Conservation (phyloP, 345 rosid species). For the Citrus trifoliata region DNA sequence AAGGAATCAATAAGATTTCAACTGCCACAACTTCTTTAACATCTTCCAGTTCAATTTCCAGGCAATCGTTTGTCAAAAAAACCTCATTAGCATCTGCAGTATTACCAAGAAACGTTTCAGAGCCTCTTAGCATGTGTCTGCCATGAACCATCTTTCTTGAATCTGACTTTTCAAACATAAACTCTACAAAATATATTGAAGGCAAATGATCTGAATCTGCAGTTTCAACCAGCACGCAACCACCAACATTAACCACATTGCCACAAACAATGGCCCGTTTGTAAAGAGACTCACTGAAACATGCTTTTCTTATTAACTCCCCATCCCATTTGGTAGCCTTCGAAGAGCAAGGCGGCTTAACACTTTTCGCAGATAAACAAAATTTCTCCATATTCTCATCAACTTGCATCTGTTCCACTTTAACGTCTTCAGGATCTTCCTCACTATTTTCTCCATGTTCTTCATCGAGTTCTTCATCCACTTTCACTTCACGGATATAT, state of each 20-base stretch:
- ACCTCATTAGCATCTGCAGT: slow-evolving; percentile 64
- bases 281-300: slow-evolving; percentile 46
- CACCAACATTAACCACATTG: slow-evolving; percentile 43
- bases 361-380: slow-evolving; percentile 11
- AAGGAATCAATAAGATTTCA: slow-evolving; percentile 45
- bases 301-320: slow-evolving; percentile 30
- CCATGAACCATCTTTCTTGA: slow-evolving; percentile 60
- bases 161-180: slow-evolving; percentile 49
- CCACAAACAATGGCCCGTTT: slow-evolving; percentile 43
- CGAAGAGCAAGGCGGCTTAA: slow-evolving; percentile 21
- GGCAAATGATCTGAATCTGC: slow-evolving; percentile 38
- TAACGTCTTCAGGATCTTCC: slow-evolving; percentile 28
- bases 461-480: slow-evolving; percentile 36
- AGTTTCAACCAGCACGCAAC: slow-evolving; percentile 33
- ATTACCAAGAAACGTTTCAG: slow-evolving; percentile 51
- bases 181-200: slow-evolving; percentile 56
- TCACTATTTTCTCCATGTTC: slow-evolving; percentile 47
- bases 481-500: slow-evolving; percentile 25
- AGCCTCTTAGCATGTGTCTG: slow-evolving; percentile 42
- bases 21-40: slow-evolving; percentile 35
- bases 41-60: slow-evolving; percentile 39
- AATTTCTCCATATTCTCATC: slow-evolving; percentile 2
- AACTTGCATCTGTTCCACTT: slow-evolving; percentile 21
- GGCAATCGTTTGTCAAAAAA: slow-evolving; percentile 53
- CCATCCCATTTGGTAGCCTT: slow-evolving; percentile 55